Evolutionary conservation across 2,329 filamentous ascomycete species (phyloP).

Genomic region (Colletotrichum spinosum): DNA sequence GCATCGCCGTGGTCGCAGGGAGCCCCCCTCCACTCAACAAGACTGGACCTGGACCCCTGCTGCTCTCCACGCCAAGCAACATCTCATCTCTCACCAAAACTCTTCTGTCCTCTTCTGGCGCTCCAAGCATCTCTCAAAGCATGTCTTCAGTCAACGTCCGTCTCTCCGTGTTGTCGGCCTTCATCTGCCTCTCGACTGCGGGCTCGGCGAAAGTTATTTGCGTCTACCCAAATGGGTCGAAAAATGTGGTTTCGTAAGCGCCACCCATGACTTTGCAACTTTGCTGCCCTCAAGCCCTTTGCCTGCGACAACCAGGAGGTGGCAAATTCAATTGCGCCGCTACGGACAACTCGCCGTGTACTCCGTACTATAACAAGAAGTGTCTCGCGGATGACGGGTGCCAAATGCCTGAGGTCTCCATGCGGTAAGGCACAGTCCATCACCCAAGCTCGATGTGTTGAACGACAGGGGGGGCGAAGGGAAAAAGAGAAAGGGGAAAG

Average conservation of each 20-base stretch:
- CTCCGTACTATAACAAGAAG: background rate
- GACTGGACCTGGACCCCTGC: slow-evolving; percentile 8
- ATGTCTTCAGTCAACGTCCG: background rate
- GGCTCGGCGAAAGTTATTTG: too few relatives aligned
- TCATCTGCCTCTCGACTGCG: background rate
- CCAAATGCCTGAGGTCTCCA: slow-evolving; percentile 25
- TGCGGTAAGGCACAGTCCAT: slow-evolving; percentile 8
- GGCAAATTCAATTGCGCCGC: background rate
- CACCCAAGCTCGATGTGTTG: slow-evolving; percentile 18
- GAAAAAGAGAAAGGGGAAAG: slow-evolving; percentile 4
- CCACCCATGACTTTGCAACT: background rate
- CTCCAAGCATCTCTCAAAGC: background rate
- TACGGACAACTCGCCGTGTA: slow-evolving; percentile 10
- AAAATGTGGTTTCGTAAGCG: slow-evolving; percentile 1
- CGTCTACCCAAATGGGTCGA: too few relatives aligned
- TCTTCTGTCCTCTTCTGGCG: slow-evolving; percentile 16
- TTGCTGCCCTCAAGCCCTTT: background rate
- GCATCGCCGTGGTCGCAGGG: slow-evolving; percentile 26
- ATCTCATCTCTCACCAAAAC: slow-evolving; percentile 28
- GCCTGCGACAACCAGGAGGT: slow-evolving; percentile 1
- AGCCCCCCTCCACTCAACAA: slow-evolving; percentile 20
- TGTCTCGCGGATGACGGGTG: slow-evolving; percentile 32
- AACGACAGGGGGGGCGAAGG: slow-evolving; percentile 9
- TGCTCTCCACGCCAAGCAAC: slow-evolving; percentile 24
- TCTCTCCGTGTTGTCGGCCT: background rate